Conservation (phyloP, 75 land plant species). For the Pseudotsuga menziesii region DNA sequence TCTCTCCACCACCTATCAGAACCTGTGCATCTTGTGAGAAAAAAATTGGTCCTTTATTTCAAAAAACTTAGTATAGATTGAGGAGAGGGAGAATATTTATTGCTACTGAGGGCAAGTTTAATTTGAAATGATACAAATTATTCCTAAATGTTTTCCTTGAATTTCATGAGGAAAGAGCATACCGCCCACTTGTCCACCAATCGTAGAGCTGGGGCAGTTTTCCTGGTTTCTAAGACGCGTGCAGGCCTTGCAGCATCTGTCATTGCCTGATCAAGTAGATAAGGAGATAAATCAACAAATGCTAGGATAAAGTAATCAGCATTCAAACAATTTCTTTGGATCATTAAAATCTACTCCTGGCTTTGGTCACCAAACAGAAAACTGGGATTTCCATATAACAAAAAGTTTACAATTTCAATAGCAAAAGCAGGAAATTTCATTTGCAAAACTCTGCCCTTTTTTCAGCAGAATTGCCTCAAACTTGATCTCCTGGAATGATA, state of each 20-base stretch:
- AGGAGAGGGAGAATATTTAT: no score
- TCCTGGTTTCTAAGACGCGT: constrained; percentile 85
- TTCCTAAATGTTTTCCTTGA: not conserved
- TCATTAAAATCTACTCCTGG: not conserved
- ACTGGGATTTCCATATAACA: not conserved
- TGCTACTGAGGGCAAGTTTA: no score
- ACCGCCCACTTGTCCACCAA: constrained; percentile 99
- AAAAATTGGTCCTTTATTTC: not conserved
- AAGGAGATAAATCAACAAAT: not conserved
- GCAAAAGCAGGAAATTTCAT: not conserved
- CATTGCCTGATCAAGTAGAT: constrained; percentile 58
- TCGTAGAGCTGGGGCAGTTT: constrained; percentile 95
- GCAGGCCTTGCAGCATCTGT: constrained; percentile 94
- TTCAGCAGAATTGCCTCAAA: not conserved
- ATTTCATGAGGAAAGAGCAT: not conserved
- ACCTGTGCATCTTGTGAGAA: constrained; percentile 44
- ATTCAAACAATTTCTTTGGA: not conserved
- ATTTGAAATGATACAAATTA: not conserved
- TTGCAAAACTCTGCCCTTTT: not conserved
- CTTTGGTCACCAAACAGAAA: not conserved
- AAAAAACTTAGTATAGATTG: no score
- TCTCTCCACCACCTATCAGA: constrained; percentile 95
- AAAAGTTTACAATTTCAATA: not conserved
- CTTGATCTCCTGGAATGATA: not conserved
- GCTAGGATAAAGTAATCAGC: not conserved